A percentile compares a stretch with the other conserved stretches of the same genome.
phyloP scores from a whole-genome alignment of 371 early-diverging fungal genomes.

The Saksenaea vasiformis region DNA sequence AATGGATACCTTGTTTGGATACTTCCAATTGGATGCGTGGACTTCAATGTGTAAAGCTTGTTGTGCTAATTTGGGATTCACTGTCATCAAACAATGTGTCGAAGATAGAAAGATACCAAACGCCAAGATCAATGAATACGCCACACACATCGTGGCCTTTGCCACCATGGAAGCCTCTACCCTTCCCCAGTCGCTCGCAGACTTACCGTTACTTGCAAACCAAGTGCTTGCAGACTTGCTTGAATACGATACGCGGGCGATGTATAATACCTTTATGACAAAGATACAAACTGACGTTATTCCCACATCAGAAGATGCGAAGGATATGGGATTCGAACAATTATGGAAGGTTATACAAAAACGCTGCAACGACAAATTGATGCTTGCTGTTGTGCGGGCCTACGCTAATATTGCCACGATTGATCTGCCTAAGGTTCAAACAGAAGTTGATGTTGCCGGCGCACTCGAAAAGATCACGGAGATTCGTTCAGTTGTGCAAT shows the following conservation, averaged over 20 bases:
- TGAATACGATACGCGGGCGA: conserved; percentile 14
- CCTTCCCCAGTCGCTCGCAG: conserved; percentile 23
- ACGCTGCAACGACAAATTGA: not conserved
- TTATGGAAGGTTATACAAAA: conserved; percentile 13
- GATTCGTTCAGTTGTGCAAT: not conserved
- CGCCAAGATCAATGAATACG: conserved; percentile 29
- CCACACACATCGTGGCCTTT: conserved; percentile 19
- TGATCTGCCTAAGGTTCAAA: conserved; percentile 15
- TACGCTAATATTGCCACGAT: conserved; percentile 25
- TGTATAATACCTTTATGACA: conserved; percentile 17
- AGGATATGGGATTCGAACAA: not conserved
- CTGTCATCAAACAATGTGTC: conserved; percentile 33
- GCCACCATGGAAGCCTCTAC: conserved; percentile 10
- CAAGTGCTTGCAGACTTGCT: conserved; percentile 24
- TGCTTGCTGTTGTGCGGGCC: conserved; percentile 16
- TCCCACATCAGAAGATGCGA: not conserved
- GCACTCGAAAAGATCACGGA: not conserved
- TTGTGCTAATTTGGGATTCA: conserved; percentile 35
- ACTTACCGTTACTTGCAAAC: conserved; percentile 23
- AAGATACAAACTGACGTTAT: not conserved
- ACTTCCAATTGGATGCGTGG: conserved; percentile 43
- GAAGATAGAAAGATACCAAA: conserved; percentile 21
- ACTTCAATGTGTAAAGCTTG: conserved; percentile 32
- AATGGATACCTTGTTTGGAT: conserved; percentile 36
- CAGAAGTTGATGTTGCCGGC: not conserved